phyloP scores from a whole-genome alignment of 371 early-diverging fungal genomes.

The Circinella minor region DNA sequence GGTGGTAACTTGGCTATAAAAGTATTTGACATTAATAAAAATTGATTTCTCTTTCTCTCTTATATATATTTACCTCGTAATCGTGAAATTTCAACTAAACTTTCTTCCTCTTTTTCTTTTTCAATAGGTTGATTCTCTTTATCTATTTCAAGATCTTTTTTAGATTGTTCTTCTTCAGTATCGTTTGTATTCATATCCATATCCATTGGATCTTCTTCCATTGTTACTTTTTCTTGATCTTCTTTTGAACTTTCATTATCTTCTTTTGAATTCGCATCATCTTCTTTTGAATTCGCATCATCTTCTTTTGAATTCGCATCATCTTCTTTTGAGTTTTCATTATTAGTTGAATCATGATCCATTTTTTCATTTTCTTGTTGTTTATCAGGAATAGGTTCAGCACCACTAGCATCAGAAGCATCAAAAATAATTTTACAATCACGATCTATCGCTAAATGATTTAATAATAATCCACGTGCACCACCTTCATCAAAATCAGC shows the following conservation, averaged over 20 bases:
- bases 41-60: not conserved
- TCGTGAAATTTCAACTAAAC: conserved; percentile 29
- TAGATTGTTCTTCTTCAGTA: not conserved
- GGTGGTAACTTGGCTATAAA: conserved; percentile 57
- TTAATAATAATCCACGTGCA: conserved; percentile 89
- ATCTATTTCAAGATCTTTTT: not conserved
- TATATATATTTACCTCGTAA: conserved; percentile 23
- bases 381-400: conserved; percentile 12
- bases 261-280: conserved; percentile 3
- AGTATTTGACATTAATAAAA: no score
- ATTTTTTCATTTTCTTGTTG: conserved; percentile 4
- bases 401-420: conserved; percentile 76
- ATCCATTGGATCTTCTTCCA: conserved; percentile 12
- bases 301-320: not conserved
- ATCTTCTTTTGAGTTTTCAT: not conserved
- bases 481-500: conserved; percentile 99
- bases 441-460: conserved; percentile 79
- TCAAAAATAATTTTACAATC: conserved; percentile 95
- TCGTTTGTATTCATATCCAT: not conserved
- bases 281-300: conserved; percentile 12
- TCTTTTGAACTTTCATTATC: conserved; percentile 4
- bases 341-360: not conserved
- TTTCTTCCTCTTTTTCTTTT: conserved; percentile 14
- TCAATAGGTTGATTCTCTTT: not conserved
- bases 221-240: not conserved